Conservation (phyloP, 2,329 filamentous ascomycete genomes). For the Thelonectria olida region DNA sequence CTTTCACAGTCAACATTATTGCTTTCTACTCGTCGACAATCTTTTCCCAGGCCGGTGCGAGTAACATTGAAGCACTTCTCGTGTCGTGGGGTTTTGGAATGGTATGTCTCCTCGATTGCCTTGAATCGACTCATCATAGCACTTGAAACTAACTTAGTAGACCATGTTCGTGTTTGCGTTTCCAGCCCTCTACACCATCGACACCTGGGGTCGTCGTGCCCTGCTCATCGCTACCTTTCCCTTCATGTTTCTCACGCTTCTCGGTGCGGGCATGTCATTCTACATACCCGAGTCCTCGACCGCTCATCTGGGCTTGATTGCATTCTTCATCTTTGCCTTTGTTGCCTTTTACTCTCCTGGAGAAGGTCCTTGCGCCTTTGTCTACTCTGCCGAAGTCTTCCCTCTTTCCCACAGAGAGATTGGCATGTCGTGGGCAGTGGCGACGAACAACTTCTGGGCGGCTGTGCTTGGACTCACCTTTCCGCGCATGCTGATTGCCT, state of each 20-base stretch:
- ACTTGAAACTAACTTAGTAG: constrained; percentile 42
- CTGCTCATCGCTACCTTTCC: constrained; percentile 71
- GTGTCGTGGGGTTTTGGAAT: constrained; percentile 55
- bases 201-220: constrained; percentile 69
- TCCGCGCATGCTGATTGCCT: constrained; percentile 52
- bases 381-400: constrained; percentile 68
- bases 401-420: constrained; percentile 68
- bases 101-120: not conserved
- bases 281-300: not conserved
- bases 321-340: constrained; percentile 70
- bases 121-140: not conserved
- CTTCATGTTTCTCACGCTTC: constrained; percentile 68
- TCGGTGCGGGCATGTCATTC: constrained; percentile 39
- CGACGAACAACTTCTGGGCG: constrained; percentile 63
- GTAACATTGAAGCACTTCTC: constrained; percentile 49
- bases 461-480: constrained; percentile 58
- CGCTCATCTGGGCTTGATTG: constrained; percentile 44
- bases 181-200: constrained; percentile 71
- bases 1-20: constrained; percentile 53
- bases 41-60: constrained; percentile 54
- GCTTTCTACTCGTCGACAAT: constrained; percentile 59
- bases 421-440: constrained; percentile 68
- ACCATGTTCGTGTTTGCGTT: constrained; percentile 72
- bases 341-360: constrained; percentile 70
- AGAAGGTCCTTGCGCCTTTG: constrained; percentile 67